Conservation (phyloP, 2,329 filamentous ascomycete species). For the Sphaerulina populicola region DNA sequence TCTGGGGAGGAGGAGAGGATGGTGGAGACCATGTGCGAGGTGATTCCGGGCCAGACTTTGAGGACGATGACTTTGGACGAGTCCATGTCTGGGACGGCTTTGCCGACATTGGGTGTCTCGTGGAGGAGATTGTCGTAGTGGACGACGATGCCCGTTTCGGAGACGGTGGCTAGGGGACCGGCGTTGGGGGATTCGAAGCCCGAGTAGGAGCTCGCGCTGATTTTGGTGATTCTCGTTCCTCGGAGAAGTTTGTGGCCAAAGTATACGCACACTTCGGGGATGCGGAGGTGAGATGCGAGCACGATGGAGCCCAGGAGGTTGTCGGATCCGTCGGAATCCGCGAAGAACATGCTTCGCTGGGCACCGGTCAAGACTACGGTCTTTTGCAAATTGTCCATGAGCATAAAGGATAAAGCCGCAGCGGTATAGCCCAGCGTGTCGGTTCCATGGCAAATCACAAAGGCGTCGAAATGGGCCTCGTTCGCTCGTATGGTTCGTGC, state of each 20-base stretch:
- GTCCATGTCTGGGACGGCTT: slow-evolving; percentile 49
- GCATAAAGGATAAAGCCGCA: slow-evolving; percentile 87
- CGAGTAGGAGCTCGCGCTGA: slow-evolving; percentile 75
- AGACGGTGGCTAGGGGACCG: slow-evolving; percentile 67
- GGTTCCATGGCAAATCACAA: slow-evolving; percentile 83
- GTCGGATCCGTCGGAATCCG: slow-evolving; percentile 85
- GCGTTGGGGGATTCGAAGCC: slow-evolving; percentile 86
- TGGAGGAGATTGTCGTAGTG: slow-evolving; percentile 32
- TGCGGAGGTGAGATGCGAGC: slow-evolving; percentile 83
- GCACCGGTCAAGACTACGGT: slow-evolving; percentile 72
- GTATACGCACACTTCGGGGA: slow-evolving; percentile 87
- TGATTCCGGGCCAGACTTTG: slow-evolving; percentile 85
- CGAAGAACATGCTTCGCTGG: slow-evolving; percentile 72
- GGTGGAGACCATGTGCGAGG: slow-evolving; percentile 78
- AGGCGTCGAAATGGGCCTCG: slow-evolving; percentile 81
- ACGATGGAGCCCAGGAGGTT: slow-evolving; percentile 83
- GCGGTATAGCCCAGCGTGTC: slow-evolving; percentile 82
- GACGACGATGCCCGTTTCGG: slow-evolving; percentile 46
- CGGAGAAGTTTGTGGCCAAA: slow-evolving; percentile 88
- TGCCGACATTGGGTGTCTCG: slow-evolving; percentile 18
- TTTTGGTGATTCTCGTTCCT: slow-evolving; percentile 80
- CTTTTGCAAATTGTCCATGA: slow-evolving; percentile 73
- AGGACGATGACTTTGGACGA: slow-evolving; percentile 85
- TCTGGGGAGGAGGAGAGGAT: slow-evolving; percentile 63
- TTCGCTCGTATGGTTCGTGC: slow-evolving; percentile 71